Evolutionary conservation across 2,329 filamentous ascomycete species (phyloP).

Genomic region (Aspergillus pseudoviridinutans): DNA sequence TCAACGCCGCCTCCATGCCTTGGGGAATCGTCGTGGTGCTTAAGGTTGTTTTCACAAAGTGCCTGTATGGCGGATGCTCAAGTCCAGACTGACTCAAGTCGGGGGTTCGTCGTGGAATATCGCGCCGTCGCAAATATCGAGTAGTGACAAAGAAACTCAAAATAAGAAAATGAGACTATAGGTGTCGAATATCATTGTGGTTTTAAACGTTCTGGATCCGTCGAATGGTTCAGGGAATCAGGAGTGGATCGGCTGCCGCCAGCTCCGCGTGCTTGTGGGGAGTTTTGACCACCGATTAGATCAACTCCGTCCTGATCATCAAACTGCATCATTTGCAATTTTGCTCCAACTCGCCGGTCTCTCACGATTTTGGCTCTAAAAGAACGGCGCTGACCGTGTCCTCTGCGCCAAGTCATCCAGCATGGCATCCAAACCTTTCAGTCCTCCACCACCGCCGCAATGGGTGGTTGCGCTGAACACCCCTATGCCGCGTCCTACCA

Average conservation of each 20-base stretch:
- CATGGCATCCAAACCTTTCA: conserved; percentile 23
- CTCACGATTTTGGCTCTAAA: conserved; percentile 2
- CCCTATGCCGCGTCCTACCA: conserved; percentile 65
- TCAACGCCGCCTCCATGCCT: conserved; percentile 19
- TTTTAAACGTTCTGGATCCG: neutral
- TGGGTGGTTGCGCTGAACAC: conserved; percentile 81
- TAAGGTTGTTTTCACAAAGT: neutral
- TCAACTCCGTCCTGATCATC: neutral
- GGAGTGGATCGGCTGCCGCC: conserved; percentile 20
- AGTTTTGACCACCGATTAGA: conserved; percentile 10
- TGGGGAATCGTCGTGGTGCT: neutral
- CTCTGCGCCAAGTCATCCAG: conserved; percentile 7
- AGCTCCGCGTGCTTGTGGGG: conserved; percentile 27
- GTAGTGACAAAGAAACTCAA: neutral
- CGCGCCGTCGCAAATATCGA: neutral
- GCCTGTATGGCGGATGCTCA: neutral
- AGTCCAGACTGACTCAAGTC: neutral
- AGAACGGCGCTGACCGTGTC: neutral
- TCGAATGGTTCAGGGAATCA: conserved; percentile 12
- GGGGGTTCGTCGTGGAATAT: neutral
- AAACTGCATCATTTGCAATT: neutral
- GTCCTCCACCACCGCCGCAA: conserved; percentile 56
- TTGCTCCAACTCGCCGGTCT: conserved; percentile 1
- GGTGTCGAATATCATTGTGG: neutral
- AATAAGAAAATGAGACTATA: neutral